phyloP scores from a whole-genome alignment of 2,329 filamentous ascomycete genomes.

The Diaporthe sp. region DNA sequence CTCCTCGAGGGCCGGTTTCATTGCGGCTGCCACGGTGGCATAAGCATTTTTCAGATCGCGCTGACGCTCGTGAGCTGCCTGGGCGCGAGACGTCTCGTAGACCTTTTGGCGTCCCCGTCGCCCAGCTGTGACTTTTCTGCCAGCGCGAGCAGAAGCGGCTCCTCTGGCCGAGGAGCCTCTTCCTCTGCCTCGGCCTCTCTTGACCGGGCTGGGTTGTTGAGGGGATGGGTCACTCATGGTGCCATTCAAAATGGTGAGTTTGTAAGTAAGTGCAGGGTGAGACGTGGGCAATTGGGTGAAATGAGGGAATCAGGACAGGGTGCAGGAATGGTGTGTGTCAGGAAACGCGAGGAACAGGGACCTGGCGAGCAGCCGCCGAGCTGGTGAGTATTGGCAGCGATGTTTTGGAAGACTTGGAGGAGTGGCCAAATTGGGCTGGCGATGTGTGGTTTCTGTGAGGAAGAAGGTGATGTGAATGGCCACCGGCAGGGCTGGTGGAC shows the following conservation, averaged over 20 bases:
- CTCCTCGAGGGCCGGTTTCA: constrained; percentile 74
- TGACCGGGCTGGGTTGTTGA: constrained; percentile 36
- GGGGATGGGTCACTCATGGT: constrained; percentile 36
- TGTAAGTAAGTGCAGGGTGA: constrained; percentile 30
- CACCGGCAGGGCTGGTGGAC: constrained; percentile 20
- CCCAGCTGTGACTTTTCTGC: constrained; percentile 32
- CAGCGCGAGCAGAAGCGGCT: constrained; percentile 32
- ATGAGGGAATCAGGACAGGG: constrained; percentile 19
- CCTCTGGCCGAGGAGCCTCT: constrained; percentile 28
- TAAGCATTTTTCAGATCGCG: constrained; percentile 74
- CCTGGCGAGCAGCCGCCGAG: neutral
- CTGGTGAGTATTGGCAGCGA: neutral
- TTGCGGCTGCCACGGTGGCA: constrained; percentile 68
- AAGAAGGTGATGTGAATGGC: constrained; percentile 31
- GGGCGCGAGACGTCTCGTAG: constrained; percentile 63
- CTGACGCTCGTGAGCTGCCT: constrained; percentile 71
- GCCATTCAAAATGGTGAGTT: constrained; percentile 33
- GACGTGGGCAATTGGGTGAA: neutral
- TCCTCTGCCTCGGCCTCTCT: constrained; percentile 34
- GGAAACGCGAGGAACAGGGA: constrained; percentile 5
- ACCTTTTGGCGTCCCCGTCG: constrained; percentile 63
- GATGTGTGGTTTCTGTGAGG: constrained; percentile 20
- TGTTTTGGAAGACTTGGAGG: neutral
- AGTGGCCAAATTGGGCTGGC: neutral
- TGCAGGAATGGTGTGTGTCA: constrained; percentile 18